These are phyloP conservation scores for Neoboletus subvelutipes DNA, from an alignment of 768 basidiomycete species.

Conservation along the genomic window DNA sequence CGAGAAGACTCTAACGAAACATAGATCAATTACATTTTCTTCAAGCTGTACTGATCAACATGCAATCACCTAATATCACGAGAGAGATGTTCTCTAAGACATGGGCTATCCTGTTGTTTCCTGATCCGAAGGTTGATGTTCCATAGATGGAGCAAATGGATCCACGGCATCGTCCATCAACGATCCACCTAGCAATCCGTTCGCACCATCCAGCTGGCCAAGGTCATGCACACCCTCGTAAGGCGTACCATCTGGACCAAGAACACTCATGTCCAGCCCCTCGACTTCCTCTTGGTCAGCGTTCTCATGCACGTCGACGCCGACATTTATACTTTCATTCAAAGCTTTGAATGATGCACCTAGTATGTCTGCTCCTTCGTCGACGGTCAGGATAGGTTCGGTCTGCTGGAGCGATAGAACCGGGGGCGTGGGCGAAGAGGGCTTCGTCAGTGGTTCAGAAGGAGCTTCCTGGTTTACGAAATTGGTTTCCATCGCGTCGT, in stretches of 20 bases:
- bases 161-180: constrained; percentile 60
- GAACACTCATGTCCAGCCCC: constrained; percentile 59
- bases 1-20: constrained; percentile 1
- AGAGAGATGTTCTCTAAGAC: not conserved
- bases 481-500: constrained; percentile 39
- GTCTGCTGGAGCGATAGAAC: constrained; percentile 50
- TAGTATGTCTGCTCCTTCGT: constrained; percentile 42
- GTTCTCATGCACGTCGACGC: constrained; percentile 37
- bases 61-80: constrained; percentile 8
- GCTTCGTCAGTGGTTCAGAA: constrained; percentile 58
- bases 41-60: not conserved
- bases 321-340: constrained; percentile 46
- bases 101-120: constrained; percentile 11
- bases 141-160: constrained; percentile 48
- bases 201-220: constrained; percentile 52
- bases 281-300: constrained; percentile 38
- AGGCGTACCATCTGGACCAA: constrained; percentile 64
- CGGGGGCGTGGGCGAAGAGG: constrained; percentile 67
- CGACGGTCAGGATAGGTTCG: constrained; percentile 43
- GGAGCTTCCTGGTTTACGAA: constrained; percentile 36
- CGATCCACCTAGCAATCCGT: constrained; percentile 56
- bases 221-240: constrained; percentile 55
- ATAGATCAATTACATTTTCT: constrained; percentile 5
- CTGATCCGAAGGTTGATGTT: constrained; percentile 17
- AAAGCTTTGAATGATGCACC: constrained; percentile 58